Evolutionary conservation across 106 monocot genomes (phyloP).

Genomic region (Phalaenopsis equestris): DNA sequence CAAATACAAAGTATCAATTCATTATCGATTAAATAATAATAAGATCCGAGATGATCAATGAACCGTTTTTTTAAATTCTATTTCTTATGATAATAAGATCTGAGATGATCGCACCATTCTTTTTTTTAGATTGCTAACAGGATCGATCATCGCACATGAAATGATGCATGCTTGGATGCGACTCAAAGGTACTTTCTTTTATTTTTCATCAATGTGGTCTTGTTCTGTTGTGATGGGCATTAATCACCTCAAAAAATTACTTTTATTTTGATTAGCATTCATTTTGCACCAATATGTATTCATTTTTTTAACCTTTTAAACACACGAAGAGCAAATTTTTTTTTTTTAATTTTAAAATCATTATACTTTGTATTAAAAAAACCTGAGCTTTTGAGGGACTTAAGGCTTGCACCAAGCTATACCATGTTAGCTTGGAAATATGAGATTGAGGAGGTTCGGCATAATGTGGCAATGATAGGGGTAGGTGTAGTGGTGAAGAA

Average conservation of each 20-base stretch:
- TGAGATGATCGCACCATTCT: neutral
- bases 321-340: no score
- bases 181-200: slow-evolving; percentile 53
- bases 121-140: slow-evolving; percentile 35
- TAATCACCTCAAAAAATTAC: neutral
- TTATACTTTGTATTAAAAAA: no score
- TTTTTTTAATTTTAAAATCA: no score
- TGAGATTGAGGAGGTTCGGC: no score
- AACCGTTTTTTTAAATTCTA: neutral
- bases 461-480: no score
- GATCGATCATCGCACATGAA: slow-evolving; percentile 77
- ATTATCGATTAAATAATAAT: no score
- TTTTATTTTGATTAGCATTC: neutral
- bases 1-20: no score
- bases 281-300: neutral
- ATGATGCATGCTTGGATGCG: slow-evolving; percentile 99
- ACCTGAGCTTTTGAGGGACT: no score
- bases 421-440: no score
- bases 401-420: no score
- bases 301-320: no score
- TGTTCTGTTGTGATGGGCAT: neutral
- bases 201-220: neutral
- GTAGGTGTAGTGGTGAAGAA: no score
- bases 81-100: neutral
- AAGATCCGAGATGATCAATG: neutral